Percentiles rank a stretch among this genome's conserved stretches.
These are phyloP conservation scores for Sphaerulina vaccinii DNA, from an alignment of 2,329 filamentous ascomycete species.

Conservation along the genomic window DNA sequence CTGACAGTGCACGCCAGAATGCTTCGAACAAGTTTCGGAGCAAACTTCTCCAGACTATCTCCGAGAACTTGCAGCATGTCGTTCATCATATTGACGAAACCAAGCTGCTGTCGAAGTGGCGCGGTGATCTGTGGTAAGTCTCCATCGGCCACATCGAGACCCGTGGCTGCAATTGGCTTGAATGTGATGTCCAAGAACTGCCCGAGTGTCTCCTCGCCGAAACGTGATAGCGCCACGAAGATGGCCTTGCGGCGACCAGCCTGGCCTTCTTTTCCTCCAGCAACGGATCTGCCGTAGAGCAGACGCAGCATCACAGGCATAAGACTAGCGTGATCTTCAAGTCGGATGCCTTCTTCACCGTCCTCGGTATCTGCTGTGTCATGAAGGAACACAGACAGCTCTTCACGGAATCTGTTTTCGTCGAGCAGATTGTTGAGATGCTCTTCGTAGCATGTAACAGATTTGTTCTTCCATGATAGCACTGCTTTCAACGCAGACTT, in stretches of 20 bases:
- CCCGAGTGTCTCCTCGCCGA: slow-evolving; percentile 71
- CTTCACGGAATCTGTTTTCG: slow-evolving; percentile 87
- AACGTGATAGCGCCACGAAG: slow-evolving; percentile 75
- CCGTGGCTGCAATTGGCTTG: slow-evolving; percentile 43
- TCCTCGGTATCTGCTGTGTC: slow-evolving; percentile 39
- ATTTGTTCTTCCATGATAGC: slow-evolving; percentile 81
- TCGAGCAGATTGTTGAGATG: slow-evolving; percentile 84
- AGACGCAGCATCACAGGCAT: slow-evolving; percentile 86
- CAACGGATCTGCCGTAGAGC: slow-evolving; percentile 84
- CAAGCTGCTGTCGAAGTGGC: slow-evolving; percentile 71
- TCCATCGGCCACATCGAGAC: neutral
- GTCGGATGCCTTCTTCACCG: slow-evolving; percentile 66
- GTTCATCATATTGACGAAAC: slow-evolving; percentile 87
- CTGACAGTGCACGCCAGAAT: slow-evolving; percentile 69
- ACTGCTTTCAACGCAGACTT: slow-evolving; percentile 80
- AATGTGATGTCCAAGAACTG: slow-evolving; percentile 75
- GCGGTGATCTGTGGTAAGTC: slow-evolving; percentile 1
- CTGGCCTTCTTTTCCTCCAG: slow-evolving; percentile 76
- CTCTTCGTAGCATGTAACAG: slow-evolving; percentile 75
- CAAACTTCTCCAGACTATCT: slow-evolving; percentile 66
- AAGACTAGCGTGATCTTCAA: slow-evolving; percentile 67
- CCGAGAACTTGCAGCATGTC: slow-evolving; percentile 84
- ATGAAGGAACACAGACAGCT: slow-evolving; percentile 78
- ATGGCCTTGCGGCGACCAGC: slow-evolving; percentile 72
- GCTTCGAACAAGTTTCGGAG: slow-evolving; percentile 68